Evolutionary conservation across 2,329 filamentous ascomycete genomes (phyloP).

Genomic region (Aspergillus fructus): DNA sequence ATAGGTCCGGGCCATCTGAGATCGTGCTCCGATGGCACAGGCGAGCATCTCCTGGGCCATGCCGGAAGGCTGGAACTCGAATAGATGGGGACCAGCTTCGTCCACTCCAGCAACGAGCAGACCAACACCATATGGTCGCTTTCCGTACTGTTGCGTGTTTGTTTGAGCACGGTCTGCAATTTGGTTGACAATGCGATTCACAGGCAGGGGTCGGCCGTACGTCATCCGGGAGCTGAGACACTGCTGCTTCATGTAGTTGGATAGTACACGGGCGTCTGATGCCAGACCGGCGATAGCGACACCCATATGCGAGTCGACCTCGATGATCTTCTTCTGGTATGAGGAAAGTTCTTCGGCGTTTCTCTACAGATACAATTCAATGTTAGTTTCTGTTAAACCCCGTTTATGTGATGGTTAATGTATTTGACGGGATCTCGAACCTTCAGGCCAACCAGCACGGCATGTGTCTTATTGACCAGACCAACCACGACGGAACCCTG

Average conservation of each 20-base stretch:
- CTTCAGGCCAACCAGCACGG: constrained; percentile 94
- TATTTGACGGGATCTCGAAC: constrained; percentile 48
- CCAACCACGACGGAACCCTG: constrained; percentile 98
- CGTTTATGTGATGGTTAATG: background rate
- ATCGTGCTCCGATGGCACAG: constrained; percentile 91
- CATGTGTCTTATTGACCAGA: constrained; percentile 96
- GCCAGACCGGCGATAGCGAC: constrained; percentile 95
- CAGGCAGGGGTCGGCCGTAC: constrained; percentile 88
- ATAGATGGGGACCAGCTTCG: constrained; percentile 89
- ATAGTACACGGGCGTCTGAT: constrained; percentile 96
- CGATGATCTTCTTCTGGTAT: constrained; percentile 99
- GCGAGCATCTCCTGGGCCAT: constrained; percentile 97
- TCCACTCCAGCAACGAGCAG: constrained; percentile 91
- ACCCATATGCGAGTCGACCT: constrained; percentile 91
- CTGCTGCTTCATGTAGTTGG: constrained; percentile 99
- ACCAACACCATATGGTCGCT: constrained; percentile 92
- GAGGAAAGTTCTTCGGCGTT: constrained; percentile 99
- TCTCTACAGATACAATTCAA: constrained; percentile 58
- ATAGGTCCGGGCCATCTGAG: constrained; percentile 97
- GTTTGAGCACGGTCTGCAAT: constrained; percentile 96
- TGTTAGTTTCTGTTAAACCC: background rate
- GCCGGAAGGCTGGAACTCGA: constrained; percentile 95
- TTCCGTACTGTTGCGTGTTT: constrained; percentile 97
- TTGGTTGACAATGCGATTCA: constrained; percentile 83
- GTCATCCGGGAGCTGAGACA: constrained; percentile 93